phyloP scores from a whole-genome alignment of 2,329 filamentous ascomycete genomes.

The Claviceps lovelessii region DNA sequence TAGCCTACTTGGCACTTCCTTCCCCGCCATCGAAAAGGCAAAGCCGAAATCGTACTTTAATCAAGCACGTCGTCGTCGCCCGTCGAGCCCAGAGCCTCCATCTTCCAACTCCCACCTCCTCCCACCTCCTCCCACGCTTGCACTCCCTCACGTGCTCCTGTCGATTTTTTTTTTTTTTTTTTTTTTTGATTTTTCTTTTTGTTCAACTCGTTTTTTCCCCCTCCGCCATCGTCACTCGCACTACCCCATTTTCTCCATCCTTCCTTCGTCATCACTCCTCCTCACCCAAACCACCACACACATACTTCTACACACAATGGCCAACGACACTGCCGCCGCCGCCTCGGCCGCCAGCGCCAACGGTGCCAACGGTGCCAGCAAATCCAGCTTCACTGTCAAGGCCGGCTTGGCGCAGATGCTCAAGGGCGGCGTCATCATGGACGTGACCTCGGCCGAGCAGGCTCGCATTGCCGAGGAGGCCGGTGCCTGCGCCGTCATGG shows the following conservation, averaged over 20 bases:
- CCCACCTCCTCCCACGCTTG: no score
- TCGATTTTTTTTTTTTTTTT: no score
- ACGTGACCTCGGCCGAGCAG: constrained; percentile 86
- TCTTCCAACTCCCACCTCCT: no score
- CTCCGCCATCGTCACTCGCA: no score
- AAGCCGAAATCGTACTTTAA: not conserved
- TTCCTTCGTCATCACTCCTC: not conserved
- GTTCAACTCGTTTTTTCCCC: no score
- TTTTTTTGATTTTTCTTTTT: no score
- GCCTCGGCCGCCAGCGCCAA: constrained; percentile 9
- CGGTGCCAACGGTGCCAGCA: constrained; percentile 21
- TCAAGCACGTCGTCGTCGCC: not conserved
- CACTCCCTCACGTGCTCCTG: no score
- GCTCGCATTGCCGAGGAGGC: constrained; percentile 96
- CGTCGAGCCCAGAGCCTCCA: no score
- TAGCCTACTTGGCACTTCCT: not conserved
- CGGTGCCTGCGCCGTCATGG: constrained; percentile 94
- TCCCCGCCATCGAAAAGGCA: not conserved
- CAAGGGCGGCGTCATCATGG: constrained; percentile 99
- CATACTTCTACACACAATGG: constrained; percentile 12
- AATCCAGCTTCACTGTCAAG: constrained; percentile 70
- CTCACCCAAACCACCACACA: not conserved
- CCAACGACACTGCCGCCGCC: constrained; percentile 20
- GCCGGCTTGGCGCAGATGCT: constrained; percentile 92
- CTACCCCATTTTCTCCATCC: no score